Evolutionary conservation across 768 basidiomycete genomes (phyloP).

Genomic region (Phaeotremella fagi): DNA sequence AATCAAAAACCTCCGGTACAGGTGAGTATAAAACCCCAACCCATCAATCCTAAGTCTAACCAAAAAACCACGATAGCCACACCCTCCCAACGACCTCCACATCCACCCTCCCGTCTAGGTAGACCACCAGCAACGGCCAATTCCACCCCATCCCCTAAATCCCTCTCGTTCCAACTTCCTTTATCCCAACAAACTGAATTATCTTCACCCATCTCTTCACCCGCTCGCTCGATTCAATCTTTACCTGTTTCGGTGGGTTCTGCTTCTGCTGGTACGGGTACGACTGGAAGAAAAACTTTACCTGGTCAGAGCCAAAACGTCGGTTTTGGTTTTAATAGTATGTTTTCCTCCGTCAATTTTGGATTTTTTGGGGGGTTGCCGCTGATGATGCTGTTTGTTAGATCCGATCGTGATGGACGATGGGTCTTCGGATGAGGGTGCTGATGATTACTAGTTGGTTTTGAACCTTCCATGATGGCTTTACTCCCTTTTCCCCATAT

Average conservation of each 20-base stretch:
- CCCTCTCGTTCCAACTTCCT: no score
- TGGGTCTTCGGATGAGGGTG: not conserved
- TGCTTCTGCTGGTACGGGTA: not conserved
- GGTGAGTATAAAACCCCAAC: not conserved
- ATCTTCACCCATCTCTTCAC: not conserved
- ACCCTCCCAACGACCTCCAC: conserved; percentile 10
- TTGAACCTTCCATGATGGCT: not conserved
- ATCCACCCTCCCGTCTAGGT: conserved; percentile 36
- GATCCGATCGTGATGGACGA: not conserved
- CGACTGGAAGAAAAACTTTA: conserved; percentile 7
- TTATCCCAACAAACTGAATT: no score
- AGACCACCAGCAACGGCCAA: conserved; percentile 22
- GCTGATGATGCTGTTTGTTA: not conserved
- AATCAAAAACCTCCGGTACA: not conserved
- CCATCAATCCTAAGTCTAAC: not conserved
- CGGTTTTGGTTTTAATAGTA: no score
- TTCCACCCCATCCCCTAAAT: not conserved
- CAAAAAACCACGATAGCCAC: conserved; percentile 14
- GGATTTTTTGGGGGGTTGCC: no score
- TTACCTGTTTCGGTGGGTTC: not conserved
- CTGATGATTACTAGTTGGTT: not conserved
- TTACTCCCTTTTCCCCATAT: no score
- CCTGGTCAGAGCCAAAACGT: no score
- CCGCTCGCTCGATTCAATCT: not conserved
- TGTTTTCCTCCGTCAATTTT: no score